Conservation (phyloP, 2,329 filamentous ascomycete species). For the Bimuria novae-zelandiae region DNA sequence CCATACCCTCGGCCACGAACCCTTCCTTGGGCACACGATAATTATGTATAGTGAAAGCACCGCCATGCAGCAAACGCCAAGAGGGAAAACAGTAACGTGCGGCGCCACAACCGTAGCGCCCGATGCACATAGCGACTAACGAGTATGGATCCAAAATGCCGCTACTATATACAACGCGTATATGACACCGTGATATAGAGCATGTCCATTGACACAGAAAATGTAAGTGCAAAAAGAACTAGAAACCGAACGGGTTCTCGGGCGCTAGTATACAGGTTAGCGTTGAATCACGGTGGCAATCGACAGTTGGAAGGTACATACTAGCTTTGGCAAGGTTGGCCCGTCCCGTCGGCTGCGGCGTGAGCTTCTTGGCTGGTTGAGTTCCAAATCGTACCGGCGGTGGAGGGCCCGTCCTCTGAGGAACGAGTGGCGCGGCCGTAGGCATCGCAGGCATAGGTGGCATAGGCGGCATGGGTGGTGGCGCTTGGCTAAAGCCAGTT, state of each 20-base stretch:
- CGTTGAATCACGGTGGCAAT: background rate
- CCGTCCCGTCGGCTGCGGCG: slow-evolving; percentile 85
- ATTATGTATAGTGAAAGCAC: slow-evolving; percentile 7
- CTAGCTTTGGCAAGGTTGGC: slow-evolving; percentile 94
- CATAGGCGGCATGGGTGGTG: slow-evolving; percentile 60
- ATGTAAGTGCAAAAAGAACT: slow-evolving; percentile 23
- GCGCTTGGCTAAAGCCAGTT: slow-evolving; percentile 53
- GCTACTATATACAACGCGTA: slow-evolving; percentile 14
- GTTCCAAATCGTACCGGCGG: slow-evolving; percentile 91
- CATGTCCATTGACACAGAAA: background rate
- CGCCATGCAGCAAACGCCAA: slow-evolving; percentile 2
- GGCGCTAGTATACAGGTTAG: slow-evolving; percentile 58
- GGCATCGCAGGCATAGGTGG: slow-evolving; percentile 63
- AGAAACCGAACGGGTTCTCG: slow-evolving; percentile 73
- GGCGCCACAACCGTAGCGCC: background rate
- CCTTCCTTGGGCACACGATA: background rate
- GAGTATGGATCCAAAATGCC: slow-evolving; percentile 6
- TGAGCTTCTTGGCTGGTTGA: slow-evolving; percentile 72
- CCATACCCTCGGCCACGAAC: background rate
- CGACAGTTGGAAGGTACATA: slow-evolving; percentile 66
- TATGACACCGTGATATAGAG: slow-evolving; percentile 3
- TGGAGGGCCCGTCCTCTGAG: slow-evolving; percentile 83
- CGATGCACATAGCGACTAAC: background rate
- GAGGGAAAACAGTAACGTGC: background rate
- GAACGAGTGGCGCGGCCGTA: slow-evolving; percentile 65